phyloP scores from a whole-genome alignment of 2,329 filamentous ascomycete species.

The Metarhizium sp. region DNA sequence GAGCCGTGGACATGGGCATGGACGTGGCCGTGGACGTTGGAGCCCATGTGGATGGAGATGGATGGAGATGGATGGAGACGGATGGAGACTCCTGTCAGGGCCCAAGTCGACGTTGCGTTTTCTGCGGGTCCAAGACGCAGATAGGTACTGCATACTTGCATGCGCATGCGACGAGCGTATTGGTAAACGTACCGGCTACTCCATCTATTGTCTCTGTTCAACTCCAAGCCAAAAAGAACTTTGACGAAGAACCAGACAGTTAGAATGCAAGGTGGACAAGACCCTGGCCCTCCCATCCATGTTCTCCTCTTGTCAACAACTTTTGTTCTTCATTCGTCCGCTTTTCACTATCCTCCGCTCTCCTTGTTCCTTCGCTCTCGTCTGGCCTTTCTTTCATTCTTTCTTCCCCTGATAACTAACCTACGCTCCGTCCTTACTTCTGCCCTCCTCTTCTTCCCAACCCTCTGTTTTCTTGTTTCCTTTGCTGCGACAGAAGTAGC shows the following conservation, averaged over 20 bases:
- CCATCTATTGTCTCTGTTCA: not conserved
- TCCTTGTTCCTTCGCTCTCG: not conserved
- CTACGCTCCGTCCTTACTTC: not conserved
- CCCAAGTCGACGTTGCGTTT: not conserved
- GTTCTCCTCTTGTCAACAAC: not conserved
- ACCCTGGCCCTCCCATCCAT: not conserved
- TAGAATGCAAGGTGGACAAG: not conserved
- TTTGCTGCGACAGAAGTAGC: slow-evolving; percentile 3
- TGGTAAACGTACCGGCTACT: not conserved
- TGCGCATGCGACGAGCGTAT: not conserved
- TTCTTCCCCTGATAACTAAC: not conserved
- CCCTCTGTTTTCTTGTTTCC: not conserved
- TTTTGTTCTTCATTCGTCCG: not conserved
- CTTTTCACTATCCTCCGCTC: not conserved
- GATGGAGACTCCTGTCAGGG: not conserved
- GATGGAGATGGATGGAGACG: not conserved
- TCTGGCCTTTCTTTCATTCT: not conserved
- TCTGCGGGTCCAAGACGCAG: not conserved
- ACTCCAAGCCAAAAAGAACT: not conserved
- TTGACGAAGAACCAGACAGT: not conserved
- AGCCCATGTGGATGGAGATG: not conserved
- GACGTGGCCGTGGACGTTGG: not conserved
- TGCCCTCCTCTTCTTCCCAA: not conserved
- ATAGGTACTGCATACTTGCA: not conserved
- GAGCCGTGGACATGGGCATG: not conserved